phyloP scores from a whole-genome alignment of 352 stramenopile genomes.

The Blastocystis sp. region DNA sequence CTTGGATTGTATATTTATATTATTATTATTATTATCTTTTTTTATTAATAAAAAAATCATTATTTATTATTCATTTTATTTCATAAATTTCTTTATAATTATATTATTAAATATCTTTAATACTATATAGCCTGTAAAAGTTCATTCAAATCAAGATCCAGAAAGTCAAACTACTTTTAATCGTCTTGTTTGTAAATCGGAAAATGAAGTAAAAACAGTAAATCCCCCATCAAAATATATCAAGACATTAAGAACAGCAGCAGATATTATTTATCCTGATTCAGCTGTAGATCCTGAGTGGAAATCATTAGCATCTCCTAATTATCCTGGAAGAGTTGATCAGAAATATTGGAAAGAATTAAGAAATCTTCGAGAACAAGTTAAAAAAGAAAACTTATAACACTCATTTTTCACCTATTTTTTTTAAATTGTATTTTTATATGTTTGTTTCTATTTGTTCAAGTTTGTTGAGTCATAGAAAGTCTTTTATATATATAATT shows the following conservation, averaged over 20 bases:
- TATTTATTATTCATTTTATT: too few relatives aligned
- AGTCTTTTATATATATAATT: too few relatives aligned
- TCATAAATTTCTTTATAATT: too few relatives aligned
- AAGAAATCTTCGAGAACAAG: constrained; percentile 35
- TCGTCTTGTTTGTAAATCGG: background rate
- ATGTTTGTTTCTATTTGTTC: too few relatives aligned
- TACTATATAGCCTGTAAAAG: too few relatives aligned
- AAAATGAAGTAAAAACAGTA: background rate
- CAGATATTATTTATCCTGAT: constrained; percentile 6
- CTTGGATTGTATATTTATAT: constrained; percentile 12
- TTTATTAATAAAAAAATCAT: too few relatives aligned
- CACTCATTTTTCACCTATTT: too few relatives aligned
- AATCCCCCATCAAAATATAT: constrained; percentile 1
- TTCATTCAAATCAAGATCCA: background rate
- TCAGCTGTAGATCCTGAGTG: constrained; percentile 15
- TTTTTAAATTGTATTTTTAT: too few relatives aligned
- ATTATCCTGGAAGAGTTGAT: constrained; percentile 35
- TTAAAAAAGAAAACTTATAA: too few relatives aligned
- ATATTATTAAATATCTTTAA: too few relatives aligned
- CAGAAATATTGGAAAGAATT: constrained; percentile 34
- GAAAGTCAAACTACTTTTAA: background rate
- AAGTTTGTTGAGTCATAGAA: too few relatives aligned
- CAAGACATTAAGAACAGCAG: constrained; percentile 1
- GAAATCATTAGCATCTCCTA: constrained; percentile 23
- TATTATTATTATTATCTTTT: too few relatives aligned